Percentiles rank a stretch among this genome's conserved stretches.
These are phyloP conservation scores for Kwoniella pini DNA, from an alignment of 768 basidiomycete genomes.

Conservation along the genomic window DNA sequence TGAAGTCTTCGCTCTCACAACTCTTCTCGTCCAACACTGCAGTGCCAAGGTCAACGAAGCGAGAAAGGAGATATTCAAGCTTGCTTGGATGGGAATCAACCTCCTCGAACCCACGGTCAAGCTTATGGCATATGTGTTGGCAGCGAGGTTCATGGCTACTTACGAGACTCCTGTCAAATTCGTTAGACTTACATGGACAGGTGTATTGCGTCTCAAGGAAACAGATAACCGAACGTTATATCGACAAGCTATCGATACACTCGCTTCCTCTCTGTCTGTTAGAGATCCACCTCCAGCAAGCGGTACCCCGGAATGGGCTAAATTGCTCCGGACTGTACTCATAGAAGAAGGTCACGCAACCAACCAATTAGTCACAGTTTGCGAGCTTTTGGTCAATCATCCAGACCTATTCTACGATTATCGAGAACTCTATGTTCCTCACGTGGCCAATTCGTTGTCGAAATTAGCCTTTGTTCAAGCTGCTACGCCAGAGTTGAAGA, in stretches of 20 bases:
- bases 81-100: conserved; percentile 84
- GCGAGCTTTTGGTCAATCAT: conserved; percentile 88
- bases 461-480: conserved; percentile 77
- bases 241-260: conserved; percentile 80
- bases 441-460: conserved; percentile 84
- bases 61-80: conserved; percentile 89
- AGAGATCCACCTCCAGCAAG: conserved; percentile 56
- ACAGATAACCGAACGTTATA: conserved; percentile 75
- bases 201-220: conserved; percentile 77
- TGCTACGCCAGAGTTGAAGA: conserved; percentile 75
- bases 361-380: conserved; percentile 72
- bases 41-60: conserved; percentile 74
- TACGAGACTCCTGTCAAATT: conserved; percentile 90
- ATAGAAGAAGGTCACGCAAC: conserved; percentile 77
- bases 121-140: conserved; percentile 85
- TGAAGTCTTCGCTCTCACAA: conserved; percentile 86
- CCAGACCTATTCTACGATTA: conserved; percentile 89
- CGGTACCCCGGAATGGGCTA: conserved; percentile 73
- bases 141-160: conserved; percentile 85
- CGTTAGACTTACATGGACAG: conserved; percentile 84
- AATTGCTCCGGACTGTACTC: conserved; percentile 76
- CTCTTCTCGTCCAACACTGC: conserved; percentile 81
- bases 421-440: conserved; percentile 85
- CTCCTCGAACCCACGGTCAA: conserved; percentile 86
- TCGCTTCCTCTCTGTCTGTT: conserved; percentile 76